Conservation (phyloP, 1,284 basidiomycete species). For the Ceratobasidium sp. region DNA sequence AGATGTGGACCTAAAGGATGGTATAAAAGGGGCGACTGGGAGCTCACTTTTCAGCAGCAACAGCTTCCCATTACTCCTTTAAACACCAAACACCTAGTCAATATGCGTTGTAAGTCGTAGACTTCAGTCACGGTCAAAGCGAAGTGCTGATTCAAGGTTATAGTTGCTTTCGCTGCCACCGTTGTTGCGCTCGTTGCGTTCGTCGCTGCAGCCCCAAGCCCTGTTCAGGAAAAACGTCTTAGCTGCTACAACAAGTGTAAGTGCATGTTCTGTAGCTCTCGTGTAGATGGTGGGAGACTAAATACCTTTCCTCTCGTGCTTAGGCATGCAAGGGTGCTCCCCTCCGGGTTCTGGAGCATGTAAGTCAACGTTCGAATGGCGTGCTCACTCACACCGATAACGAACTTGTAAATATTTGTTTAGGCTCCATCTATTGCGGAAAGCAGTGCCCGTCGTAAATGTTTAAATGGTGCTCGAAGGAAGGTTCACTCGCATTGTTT, state of each 20-base stretch:
- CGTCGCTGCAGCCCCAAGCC: constrained; percentile 9
- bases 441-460: constrained; percentile 16
- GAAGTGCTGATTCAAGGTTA: neutral
- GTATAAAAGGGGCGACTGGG: constrained; percentile 1
- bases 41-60: neutral
- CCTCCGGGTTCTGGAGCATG: neutral
- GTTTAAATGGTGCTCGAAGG: neutral
- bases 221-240: neutral
- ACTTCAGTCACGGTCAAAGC: neutral
- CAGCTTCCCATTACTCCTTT: neutral
- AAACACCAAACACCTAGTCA: neutral
- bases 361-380: constrained; percentile 11
- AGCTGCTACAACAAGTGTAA: constrained; percentile 21
- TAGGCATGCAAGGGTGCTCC: constrained; percentile 27
- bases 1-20: neutral
- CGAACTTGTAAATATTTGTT: neutral
- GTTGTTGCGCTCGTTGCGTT: constrained; percentile 14
- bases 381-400: neutral
- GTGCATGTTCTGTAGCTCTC: neutral
- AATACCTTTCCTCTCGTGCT: neutral
- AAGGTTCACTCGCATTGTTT: neutral
- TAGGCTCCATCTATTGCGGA: constrained; percentile 10
- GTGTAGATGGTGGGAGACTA: neutral
- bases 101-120: constrained; percentile 24
- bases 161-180: constrained; percentile 15